Evolutionary conservation across 306 rosid species (phyloP), one percentile per base, ranked within the genome.

Genomic region (Pyrus bretschneideri): DNA sequence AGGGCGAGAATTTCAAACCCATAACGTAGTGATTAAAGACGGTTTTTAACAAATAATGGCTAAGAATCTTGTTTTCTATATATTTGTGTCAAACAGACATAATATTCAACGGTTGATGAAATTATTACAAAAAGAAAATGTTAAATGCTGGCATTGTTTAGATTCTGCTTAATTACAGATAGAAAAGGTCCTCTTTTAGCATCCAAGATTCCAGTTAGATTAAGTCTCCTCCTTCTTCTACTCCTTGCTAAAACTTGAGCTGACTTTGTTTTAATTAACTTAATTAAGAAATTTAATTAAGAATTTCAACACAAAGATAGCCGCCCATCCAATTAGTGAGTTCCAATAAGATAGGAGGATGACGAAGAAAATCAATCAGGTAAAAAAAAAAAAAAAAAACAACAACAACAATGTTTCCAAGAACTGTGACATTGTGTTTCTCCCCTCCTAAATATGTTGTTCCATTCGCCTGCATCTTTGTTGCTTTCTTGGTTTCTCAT

Each of bases 171-270:
- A 40, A 40, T 40, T 9, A 59, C 67, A 58, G 45, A 38, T n/a
- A 35, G 79, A 69, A 74, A 70, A 35, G 67, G 63, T 74, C 15
- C 2, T 44, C 12, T 59, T 38, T 22, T 40, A 27, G 72, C 69
- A 75, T 73, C 67, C 59, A 70, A 70, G 77, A 52, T 81, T 75
- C 84, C 67, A 46, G 15, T 21, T 52, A 40, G 67, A 22, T 21
- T 44, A 44, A 69, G 57, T 69, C 71, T 30, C 74, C 27, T 61
- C 58, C n/a, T n/a, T n/a, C 4, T 38, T 40, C 35, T 61, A 4
- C 22, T 17, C 12, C 22, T 30, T 30, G 31, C 51, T 57, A 51
- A 72, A 35, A 8, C 23, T 38, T 13, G 18, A 49, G 33, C 25
- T 22, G 76, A 72, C 54, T 35, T 72, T 33, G 76, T 38, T 38